Percentiles rank a stretch among this genome's conserved stretches.
phyloP scores from a whole-genome alignment of 2,329 filamentous ascomycete species.

The Aspergillus clavatus region DNA sequence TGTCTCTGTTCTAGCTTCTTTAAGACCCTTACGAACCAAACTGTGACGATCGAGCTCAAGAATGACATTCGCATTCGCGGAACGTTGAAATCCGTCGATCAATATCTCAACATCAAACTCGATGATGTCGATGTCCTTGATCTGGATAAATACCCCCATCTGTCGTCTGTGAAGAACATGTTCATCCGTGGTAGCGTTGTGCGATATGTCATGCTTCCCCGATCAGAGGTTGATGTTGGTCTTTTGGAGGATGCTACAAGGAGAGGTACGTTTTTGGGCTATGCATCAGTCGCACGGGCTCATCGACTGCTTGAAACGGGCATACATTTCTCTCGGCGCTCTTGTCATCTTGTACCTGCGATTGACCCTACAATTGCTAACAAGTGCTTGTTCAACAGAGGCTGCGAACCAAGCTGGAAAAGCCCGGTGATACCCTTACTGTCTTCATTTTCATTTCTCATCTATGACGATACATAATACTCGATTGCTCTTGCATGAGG shows the following conservation, averaged over 20 bases:
- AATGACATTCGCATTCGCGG: conserved; percentile 98
- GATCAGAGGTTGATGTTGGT: conserved; percentile 75
- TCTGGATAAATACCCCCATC: conserved; percentile 88
- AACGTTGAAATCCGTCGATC: conserved; percentile 93
- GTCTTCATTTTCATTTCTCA: conserved; percentile 15
- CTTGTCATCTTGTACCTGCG: background rate
- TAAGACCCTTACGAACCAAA: conserved; percentile 95
- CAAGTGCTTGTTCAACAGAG: conserved; percentile 27
- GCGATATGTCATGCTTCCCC: conserved; percentile 83
- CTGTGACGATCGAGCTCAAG: conserved; percentile 98
- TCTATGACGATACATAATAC: conserved; percentile 8
- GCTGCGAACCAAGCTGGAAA: conserved; percentile 49
- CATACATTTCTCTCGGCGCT: background rate
- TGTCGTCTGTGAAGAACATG: conserved; percentile 88
- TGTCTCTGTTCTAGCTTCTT: conserved; percentile 65
- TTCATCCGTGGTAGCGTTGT: conserved; percentile 93
- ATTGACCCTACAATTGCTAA: conserved; percentile 7
- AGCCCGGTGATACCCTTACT: conserved; percentile 34
- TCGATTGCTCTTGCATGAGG: conserved; percentile 4
- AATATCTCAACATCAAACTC: conserved; percentile 98
- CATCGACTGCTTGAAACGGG: background rate
- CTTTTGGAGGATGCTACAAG: conserved; percentile 86
- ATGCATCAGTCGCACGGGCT: conserved; percentile 1
- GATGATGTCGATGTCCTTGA: conserved; percentile 92
- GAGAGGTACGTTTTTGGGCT: conserved; percentile 56